Percentiles rank a stretch among this genome's conserved stretches.
These are phyloP conservation scores for Candida gigantensis DNA, from an alignment of 1,139 yeast species.

Conservation along the genomic window DNA sequence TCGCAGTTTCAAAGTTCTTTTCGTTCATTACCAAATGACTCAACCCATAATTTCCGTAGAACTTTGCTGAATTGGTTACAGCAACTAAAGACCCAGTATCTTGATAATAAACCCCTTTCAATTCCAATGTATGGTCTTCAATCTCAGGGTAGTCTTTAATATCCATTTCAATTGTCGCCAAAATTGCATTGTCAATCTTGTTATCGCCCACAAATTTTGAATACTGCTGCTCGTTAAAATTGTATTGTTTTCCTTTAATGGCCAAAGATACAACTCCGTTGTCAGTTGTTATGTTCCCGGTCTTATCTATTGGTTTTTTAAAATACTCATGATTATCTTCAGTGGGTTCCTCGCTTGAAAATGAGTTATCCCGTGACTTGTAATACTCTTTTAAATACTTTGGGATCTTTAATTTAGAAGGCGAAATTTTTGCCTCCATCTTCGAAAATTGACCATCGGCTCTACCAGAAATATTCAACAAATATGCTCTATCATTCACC, in stretches of 20 bases:
- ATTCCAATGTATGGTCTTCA: slow-evolving; percentile 43
- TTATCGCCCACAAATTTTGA: slow-evolving; percentile 19
- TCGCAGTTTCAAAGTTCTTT: slow-evolving; percentile 42
- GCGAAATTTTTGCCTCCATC: slow-evolving; percentile 16
- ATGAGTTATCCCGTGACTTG: slow-evolving; percentile 26
- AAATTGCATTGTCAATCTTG: slow-evolving; percentile 32
- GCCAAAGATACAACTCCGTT: slow-evolving; percentile 29
- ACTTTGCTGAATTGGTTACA: slow-evolving; percentile 70
- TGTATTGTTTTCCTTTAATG: slow-evolving; percentile 27
- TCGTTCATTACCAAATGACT: slow-evolving; percentile 58
- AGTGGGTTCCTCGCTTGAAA: slow-evolving; percentile 16
- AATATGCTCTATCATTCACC: slow-evolving; percentile 32
- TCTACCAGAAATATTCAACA: slow-evolving; percentile 53
- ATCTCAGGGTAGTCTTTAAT: slow-evolving; percentile 45
- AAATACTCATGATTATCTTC: slow-evolving; percentile 5
- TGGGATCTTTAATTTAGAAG: slow-evolving; percentile 38
- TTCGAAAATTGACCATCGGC: slow-evolving; percentile 46
- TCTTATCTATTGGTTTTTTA: slow-evolving; percentile 15
- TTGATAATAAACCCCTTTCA: slow-evolving; percentile 72
- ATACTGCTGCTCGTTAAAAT: slow-evolving; percentile 23
- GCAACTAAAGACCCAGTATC: slow-evolving; percentile 68
- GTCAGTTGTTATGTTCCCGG: slow-evolving; percentile 30
- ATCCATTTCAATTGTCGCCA: slow-evolving; percentile 25
- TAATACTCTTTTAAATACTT: slow-evolving; percentile 40
- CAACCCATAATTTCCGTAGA: slow-evolving; percentile 58